Evolutionary conservation across 768 basidiomycete genomes (phyloP).

Genomic region (Phaeotremella fagi): DNA sequence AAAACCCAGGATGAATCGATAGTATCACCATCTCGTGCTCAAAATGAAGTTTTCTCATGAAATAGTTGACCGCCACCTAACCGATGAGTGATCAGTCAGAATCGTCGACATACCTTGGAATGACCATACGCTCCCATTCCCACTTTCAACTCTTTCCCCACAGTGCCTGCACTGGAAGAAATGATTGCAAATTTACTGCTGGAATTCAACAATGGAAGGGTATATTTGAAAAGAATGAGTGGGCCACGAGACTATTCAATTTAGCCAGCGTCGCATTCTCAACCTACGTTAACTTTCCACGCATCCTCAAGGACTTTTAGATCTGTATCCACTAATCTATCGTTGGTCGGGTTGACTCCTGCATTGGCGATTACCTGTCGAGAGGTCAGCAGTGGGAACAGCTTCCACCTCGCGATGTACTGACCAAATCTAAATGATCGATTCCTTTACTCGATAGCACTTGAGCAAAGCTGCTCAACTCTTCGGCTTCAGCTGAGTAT

Average conservation of each 20-base stretch:
- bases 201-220: slow-evolving; percentile 1
- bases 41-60: slow-evolving; percentile 10
- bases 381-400: no score
- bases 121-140: slow-evolving; percentile 12
- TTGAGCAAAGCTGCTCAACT: no score
- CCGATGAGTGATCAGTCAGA: no score
- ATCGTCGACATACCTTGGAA: slow-evolving; percentile 2
- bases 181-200: slow-evolving; percentile 16
- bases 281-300: slow-evolving; percentile 12
- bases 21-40: slow-evolving; percentile 12
- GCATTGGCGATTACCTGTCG: slow-evolving; percentile 20
- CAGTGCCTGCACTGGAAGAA: slow-evolving; percentile 16
- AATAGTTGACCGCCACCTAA: slow-evolving; percentile 10
- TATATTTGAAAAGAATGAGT: slow-evolving; percentile 17
- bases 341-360: slow-evolving; percentile 11
- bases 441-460: no score
- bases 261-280: no score
- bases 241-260: slow-evolving; percentile 13
- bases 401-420: no score
- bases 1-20: slow-evolving; percentile 16
- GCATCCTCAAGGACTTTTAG: slow-evolving; percentile 4
- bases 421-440: no score
- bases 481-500: no score
- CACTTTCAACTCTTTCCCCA: slow-evolving; percentile 6
- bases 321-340: slow-evolving; percentile 5